Base-by-base conservation (phyloP, 768 basidiomycete genomes). In the Tulasnella sp. region DNA sequence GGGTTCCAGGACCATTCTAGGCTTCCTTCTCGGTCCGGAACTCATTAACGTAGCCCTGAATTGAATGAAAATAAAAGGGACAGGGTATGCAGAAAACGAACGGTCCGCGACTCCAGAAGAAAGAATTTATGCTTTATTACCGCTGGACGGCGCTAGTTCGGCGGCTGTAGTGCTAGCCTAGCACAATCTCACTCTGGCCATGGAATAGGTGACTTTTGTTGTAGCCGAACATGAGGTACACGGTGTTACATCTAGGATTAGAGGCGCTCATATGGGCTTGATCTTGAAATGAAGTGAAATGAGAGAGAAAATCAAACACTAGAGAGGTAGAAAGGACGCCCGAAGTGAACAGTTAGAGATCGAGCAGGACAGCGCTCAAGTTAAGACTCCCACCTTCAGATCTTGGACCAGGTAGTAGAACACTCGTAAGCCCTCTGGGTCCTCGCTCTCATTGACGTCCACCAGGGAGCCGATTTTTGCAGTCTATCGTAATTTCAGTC, bases 221-320 rank as follows among this genome's bases (percentile, higher is more conserved):
- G 14, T 0, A 29, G 58, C 68, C 45, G 15, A 70, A 37, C 68
- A 39, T 31, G 11, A 70, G 68, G 68, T 31, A n/a, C 25, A 77
- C 76, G 73, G 42, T 31, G 34, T 36, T 40, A 36, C 22, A 64
- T 37, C 38, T 9, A 68, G 34, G 8, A 64, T 31, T 42, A 12
- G 15, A 40, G 69, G 39, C 70, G 52, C 34, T 85, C 89, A 95
- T 80, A 95, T 98, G 19, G 97, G 97, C 87, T 99, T 99, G 88
- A 99, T 99, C 86, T 99, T 99, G 91, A 99, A 99, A 87, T 99
- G 97, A 45, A 99, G 89, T 2, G 95, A 94, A 82, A 99, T 99
- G 78, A 99, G 88, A 11, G 97, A 98, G 84, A 99, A 97, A 80
- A 99, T 96, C 77, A 98, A 88, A 84, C 96, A 98, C 97, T 99